phyloP scores from a whole-genome alignment of 345 rosid species.

The Brassica rapa region DNA sequence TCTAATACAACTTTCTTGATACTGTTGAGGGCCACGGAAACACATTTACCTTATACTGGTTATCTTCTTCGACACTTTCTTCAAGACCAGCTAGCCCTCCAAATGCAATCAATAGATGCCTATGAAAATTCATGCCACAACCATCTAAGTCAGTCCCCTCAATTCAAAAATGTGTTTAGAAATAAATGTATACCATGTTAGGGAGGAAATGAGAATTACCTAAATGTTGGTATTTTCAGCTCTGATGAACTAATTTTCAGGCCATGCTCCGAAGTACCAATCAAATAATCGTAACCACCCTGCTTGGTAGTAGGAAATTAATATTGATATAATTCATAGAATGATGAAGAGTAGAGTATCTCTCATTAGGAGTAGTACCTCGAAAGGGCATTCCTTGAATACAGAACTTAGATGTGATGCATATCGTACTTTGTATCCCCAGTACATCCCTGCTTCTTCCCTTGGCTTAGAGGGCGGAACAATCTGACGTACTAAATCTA shows the following conservation, averaged over 20 bases:
- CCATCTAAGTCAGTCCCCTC: constrained; percentile 17
- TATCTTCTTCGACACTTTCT: neutral
- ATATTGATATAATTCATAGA: neutral
- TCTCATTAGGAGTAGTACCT: neutral
- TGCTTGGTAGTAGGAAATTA: constrained; percentile 35
- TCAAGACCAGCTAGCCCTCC: neutral
- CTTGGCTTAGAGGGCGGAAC: neutral
- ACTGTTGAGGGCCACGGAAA: neutral
- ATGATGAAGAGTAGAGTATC: neutral
- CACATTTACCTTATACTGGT: neutral
- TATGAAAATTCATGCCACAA: constrained; percentile 24
- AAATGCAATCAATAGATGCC: neutral
- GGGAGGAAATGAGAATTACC: constrained; percentile 43
- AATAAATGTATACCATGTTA: neutral
- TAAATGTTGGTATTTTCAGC: constrained; percentile 66
- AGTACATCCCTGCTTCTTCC: neutral
- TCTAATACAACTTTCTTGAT: neutral
- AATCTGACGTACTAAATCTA: neutral
- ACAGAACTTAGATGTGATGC: neutral
- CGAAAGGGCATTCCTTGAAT: neutral
- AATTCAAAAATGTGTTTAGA: constrained; percentile 4
- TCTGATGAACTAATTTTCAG: constrained; percentile 62
- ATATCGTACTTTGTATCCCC: constrained; percentile 3
- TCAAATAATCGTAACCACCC: constrained; percentile 90
- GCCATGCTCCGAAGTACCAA: constrained; percentile 99